Evolutionary conservation across 1,284 basidiomycete species (phyloP).

Genomic region (Leccinum fallax): DNA sequence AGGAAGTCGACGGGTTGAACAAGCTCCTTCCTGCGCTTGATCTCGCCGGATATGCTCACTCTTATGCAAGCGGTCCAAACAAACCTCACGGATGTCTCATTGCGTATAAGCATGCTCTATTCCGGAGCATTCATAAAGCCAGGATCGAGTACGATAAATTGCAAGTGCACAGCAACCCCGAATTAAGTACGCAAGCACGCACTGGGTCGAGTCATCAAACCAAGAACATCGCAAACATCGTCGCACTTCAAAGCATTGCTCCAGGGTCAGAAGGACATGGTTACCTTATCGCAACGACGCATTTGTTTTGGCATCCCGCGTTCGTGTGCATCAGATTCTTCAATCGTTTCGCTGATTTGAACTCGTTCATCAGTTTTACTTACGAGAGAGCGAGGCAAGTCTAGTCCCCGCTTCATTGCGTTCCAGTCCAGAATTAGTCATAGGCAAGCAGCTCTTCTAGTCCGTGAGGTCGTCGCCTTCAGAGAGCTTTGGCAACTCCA

Average conservation of each 20-base stretch:
- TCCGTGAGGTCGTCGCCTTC: conserved; percentile 67
- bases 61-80: conserved; percentile 64
- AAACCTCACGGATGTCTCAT: conserved; percentile 88
- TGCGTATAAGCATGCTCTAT: conserved; percentile 62
- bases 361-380: conserved; percentile 55
- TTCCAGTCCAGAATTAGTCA: conserved; percentile 1
- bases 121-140: conserved; percentile 46
- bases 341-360: conserved; percentile 3
- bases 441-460: conserved; percentile 71
- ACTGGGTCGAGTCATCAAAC: conserved; percentile 73
- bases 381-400: conserved; percentile 84
- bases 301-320: conserved; percentile 94
- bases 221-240: conserved; percentile 80
- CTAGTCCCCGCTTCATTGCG: neutral
- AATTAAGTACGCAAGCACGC: conserved; percentile 36
- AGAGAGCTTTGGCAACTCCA: conserved; percentile 47
- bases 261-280: conserved; percentile 45
- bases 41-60: conserved; percentile 57
- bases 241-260: conserved; percentile 55
- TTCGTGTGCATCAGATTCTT: conserved; percentile 38
- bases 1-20: conserved; percentile 80
- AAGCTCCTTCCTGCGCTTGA: conserved; percentile 64
- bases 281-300: conserved; percentile 81
- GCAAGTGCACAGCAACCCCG: conserved; percentile 44
- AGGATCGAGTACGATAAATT: conserved; percentile 71